Base-by-base conservation (phyloP, 306 rosid species). In the Arachis stenosperma region DNA sequence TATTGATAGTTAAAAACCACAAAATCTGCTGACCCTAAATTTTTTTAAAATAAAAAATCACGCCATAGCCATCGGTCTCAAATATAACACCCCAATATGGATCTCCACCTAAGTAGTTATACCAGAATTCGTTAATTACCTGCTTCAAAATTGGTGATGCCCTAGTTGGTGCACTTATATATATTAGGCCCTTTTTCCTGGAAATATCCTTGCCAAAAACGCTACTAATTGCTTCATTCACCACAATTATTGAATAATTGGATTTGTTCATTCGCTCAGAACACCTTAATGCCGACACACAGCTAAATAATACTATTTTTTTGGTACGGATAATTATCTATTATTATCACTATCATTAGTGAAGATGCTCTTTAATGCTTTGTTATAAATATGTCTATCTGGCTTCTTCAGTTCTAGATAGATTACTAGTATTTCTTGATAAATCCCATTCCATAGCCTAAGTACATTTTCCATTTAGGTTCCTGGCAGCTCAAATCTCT, bases 401-500 rank as follows among this genome's bases (percentile, higher is more conserved):
- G 53, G 60, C 61, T 7, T 48, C 17, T 57, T 48, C 68, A 4
- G 51, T 56, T 65, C 29, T 55, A 36, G 1, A 15, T 57, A 13
- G 48, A 64, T 74, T 33, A 33, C 5, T 52, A 52, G 27, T 40
- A 44, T 75, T 43, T 74, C 55, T 61, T 47, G 58, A 12, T 43
- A 41, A 73, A 79, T 42, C 61, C 56, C 67, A 73, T 2, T n/a
- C 14, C 40, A 15, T 37, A 54, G 27, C 27, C 27, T 22, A 22
- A 2, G 37, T 50, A 46, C 77, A 66, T 71, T 71, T 70, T 47
- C 43, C 14, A 40, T n/a, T 40, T 41, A 43, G 73, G 55, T 42
- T 29, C 48, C 66, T 39, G n/a, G 70, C 76, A 33, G 70, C 76
- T 61, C 84, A 83, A 79, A 75, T 75, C 76, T 83, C 86, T 12